Percentiles rank a stretch among this genome's conserved stretches.
Conservation (phyloP, 257 asterid genomes). For the Nicotiana tomentosiformis region DNA sequence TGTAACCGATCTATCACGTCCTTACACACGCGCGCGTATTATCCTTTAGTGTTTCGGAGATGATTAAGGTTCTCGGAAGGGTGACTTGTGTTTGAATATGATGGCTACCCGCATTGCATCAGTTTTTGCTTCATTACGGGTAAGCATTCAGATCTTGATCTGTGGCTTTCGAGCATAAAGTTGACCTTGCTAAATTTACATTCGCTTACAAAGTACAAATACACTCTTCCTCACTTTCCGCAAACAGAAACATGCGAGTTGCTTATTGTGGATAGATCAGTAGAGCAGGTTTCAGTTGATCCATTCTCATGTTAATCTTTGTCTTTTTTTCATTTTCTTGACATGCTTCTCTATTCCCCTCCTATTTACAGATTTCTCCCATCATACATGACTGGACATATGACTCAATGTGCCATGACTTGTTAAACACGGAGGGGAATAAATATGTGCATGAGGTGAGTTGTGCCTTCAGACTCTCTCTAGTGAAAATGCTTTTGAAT, state of each 20-base stretch:
- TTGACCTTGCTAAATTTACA: constrained; percentile 25
- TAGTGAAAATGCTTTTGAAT: constrained; percentile 13
- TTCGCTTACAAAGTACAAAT: constrained; percentile 76
- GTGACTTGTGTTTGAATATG: constrained; percentile 69
- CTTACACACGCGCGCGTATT: background rate
- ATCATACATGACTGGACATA: constrained; percentile 98
- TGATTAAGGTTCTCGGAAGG: constrained; percentile 76
- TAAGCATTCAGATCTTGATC: constrained; percentile 27
- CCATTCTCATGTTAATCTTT: background rate
- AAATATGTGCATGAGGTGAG: constrained; percentile 91
- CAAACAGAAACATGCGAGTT: constrained; percentile 95
- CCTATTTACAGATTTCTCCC: constrained; percentile 69
- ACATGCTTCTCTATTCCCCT: background rate
- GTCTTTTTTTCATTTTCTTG: background rate
- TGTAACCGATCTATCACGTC: background rate
- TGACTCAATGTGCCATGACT: constrained; percentile 98
- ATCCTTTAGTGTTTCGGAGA: constrained; percentile 78
- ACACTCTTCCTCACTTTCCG: constrained; percentile 71
- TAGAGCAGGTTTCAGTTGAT: constrained; percentile 68
- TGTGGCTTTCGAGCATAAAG: background rate
- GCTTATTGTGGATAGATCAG: constrained; percentile 91
- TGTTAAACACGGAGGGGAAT: constrained; percentile 91
- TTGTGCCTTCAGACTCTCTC: constrained; percentile 7
- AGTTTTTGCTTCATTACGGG: constrained; percentile 90
- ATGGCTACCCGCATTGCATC: constrained; percentile 95